Conservation (phyloP, 257 asterid species). For the Dorcoceras hygrometricum region DNA sequence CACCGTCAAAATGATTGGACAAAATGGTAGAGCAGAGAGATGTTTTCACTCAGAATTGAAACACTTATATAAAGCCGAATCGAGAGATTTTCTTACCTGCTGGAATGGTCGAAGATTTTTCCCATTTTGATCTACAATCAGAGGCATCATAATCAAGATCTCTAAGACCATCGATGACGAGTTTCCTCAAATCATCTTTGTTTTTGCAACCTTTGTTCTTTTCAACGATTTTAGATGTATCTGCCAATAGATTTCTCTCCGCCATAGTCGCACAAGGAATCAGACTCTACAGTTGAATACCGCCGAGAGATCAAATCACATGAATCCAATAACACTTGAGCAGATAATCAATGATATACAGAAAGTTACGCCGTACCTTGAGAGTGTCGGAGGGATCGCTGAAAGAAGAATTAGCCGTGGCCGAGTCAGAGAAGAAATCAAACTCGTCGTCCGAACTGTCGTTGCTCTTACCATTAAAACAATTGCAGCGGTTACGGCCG, state of each 20-base stretch:
- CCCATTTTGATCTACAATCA: slow-evolving; percentile 84
- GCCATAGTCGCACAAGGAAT: slow-evolving; percentile 57
- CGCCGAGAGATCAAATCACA: not conserved
- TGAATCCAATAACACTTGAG: not conserved
- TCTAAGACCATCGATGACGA: slow-evolving; percentile 56
- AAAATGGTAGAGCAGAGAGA: not conserved
- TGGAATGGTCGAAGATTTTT: slow-evolving; percentile 61
- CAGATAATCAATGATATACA: not conserved
- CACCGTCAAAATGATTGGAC: not conserved
- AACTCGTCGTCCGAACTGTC: slow-evolving; percentile 90
- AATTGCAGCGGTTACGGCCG: slow-evolving; percentile 78
- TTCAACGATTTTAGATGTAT: slow-evolving; percentile 65
- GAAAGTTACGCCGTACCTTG: slow-evolving; percentile 42
- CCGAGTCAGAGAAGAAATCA: slow-evolving; percentile 59
- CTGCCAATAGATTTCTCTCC: slow-evolving; percentile 80
- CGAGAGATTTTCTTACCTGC: slow-evolving; percentile 45
- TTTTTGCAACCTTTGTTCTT: slow-evolving; percentile 47
- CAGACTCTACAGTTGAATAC: slow-evolving; percentile 46
- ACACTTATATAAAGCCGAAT: not conserved
- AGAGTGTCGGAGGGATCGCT: slow-evolving; percentile 65
- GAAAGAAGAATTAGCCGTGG: slow-evolving; percentile 52
- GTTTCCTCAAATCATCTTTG: slow-evolving; percentile 59
- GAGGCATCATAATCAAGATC: slow-evolving; percentile 67
- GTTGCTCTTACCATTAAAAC: slow-evolving; percentile 81
- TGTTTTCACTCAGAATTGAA: not conserved